Evolutionary conservation across 78 protist species (phyloP).

Genomic region (Carpediemonas membranifera): DNA sequence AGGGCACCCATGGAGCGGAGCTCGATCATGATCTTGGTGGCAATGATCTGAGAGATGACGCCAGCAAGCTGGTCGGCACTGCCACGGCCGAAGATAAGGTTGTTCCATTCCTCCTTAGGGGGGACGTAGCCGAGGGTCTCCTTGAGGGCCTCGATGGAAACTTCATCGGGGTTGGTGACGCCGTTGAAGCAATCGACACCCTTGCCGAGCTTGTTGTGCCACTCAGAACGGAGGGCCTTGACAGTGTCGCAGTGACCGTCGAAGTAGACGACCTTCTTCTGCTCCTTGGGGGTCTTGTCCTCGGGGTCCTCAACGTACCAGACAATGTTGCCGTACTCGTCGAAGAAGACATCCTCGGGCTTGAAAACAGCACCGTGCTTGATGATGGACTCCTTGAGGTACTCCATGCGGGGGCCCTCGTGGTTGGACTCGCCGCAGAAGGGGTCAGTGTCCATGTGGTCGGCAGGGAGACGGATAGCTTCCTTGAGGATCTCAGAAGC

Average conservation of each 20-base stretch:
- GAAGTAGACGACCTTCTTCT: slow-evolving; percentile 33
- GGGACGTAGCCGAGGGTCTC: slow-evolving; percentile 25
- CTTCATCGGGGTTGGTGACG: slow-evolving; percentile 6
- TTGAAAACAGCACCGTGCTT: slow-evolving; percentile 13
- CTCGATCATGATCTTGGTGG: slow-evolving; percentile 37
- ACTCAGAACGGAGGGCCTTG: slow-evolving; percentile 25
- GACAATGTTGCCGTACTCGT: slow-evolving; percentile 33
- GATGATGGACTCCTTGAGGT: slow-evolving; percentile 17
- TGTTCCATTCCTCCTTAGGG: slow-evolving; percentile 25
- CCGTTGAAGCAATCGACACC: slow-evolving; percentile 38
- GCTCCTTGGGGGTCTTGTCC: slow-evolving; percentile 17
- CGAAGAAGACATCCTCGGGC: slow-evolving; percentile 37
- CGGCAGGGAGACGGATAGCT: slow-evolving; percentile 43
- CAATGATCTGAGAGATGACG: slow-evolving; percentile 32
- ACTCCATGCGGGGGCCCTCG: slow-evolving; percentile 39
- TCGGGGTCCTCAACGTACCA: slow-evolving; percentile 22
- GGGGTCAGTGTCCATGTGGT: slow-evolving; percentile 18
- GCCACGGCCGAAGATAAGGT: slow-evolving; percentile 37
- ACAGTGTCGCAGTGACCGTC: slow-evolving; percentile 52
- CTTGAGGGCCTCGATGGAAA: slow-evolving; percentile 11
- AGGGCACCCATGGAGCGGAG: slow-evolving; percentile 16
- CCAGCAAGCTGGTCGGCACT: slow-evolving; percentile 43
- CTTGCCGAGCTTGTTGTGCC: slow-evolving; percentile 27
- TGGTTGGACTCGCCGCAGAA: slow-evolving; percentile 31
- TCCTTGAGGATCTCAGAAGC: slow-evolving; percentile 26